Evolutionary conservation across 495 filamentous ascomycete species (phyloP), one percentile per base, ranked within the genome.

Genomic region (Amphirosellinia nigrospora): DNA sequence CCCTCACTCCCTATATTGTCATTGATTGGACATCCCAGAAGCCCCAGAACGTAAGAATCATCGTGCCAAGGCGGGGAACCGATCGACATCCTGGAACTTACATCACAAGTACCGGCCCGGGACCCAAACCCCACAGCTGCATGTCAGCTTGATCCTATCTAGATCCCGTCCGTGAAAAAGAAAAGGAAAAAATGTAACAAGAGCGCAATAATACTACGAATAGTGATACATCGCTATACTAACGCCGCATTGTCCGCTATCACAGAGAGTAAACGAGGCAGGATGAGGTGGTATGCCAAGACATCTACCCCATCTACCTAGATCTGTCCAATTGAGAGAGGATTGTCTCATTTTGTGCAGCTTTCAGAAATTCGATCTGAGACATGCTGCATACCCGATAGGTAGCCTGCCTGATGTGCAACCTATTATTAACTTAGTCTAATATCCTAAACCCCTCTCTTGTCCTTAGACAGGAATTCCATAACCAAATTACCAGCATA

Each of bases 81-180:
- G 26, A 53, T 53, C 13, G 26, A 53, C 26, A 26, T 28, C 21
- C 10, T 23, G 15, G 11, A 11, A 52, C 16, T 26, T 53, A 4
- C 50, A 46, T 6, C 16, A 15, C 26, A 6, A 53, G 50, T 53
- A 28, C 50, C 50, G 50, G 48, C 2, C 50, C 50, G 50, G 26
- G 13, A 53, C 26, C 4, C 11, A 5, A 13, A 53, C 50, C 50
- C 50, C 50, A 9, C 50, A 58, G 55, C 55, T 58, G 32, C 55
- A 58, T 58, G 55, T 58, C 28, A 58, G 55, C 32, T 13, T n/a
- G 19, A 26, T 34, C 26, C 32, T n/a, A 36, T 15, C 32, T n/a
- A 36, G 30, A 58, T 30, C 26, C 55, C 55, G 7, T 58, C 36
- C 55, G 13, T 38, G 30, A 58, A 58, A 58, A 58, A 58, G 55